Base-by-base conservation (phyloP, 257 asterid genomes). In the Nicotiana knightiana region DNA sequence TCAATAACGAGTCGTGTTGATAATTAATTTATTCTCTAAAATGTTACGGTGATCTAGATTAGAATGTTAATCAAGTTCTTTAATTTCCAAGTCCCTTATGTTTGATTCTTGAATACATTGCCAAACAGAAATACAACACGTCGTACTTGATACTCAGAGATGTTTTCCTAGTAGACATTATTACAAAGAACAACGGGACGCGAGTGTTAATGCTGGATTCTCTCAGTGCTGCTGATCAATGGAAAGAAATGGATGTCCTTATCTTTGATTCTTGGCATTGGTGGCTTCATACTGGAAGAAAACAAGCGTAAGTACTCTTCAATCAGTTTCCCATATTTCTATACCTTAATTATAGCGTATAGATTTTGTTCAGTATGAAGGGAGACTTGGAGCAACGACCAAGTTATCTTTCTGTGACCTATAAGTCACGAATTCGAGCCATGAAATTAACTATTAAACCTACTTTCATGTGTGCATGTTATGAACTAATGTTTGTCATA, bases 261-360 rank as follows among this genome's bases (percentile, higher is more conserved):
- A 65, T 87, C 17, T 87, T 87, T 46, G 75, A 87, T 75, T 26
- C 90, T 5, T 87, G 90, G 88, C 90, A 87, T 62, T 87, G 90
- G 88, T 87, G 90, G 87, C 67, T 85, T 83, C 90, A 87, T 30
- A 68, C 65, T 1, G 85, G 90, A 1, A 83, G 84, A 21, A 77
- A 87, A 78, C 90, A 87, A 85, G 18, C 76, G 90, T 87, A 83
- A 68, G 81, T 21, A 17, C 13, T 67, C 5, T 43, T 11, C 48
- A 6, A 77, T 26, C 0, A 32, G 24, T 68, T 68, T 16, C 26
- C 43, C 43, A 32, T 13, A 21, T 39, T 7, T 39, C 3, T 39
- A 39, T 21, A 21, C 48, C 48, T 39, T 39, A 7, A 7, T 39
- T 39, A 39, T 6, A 39, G 48, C 0, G 10, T 39, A 39, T 39